Evolutionary conservation across 139 green algal species (phyloP), one percentile per base, ranked within the genome.

Genomic region (Asterochloris sp.): DNA sequence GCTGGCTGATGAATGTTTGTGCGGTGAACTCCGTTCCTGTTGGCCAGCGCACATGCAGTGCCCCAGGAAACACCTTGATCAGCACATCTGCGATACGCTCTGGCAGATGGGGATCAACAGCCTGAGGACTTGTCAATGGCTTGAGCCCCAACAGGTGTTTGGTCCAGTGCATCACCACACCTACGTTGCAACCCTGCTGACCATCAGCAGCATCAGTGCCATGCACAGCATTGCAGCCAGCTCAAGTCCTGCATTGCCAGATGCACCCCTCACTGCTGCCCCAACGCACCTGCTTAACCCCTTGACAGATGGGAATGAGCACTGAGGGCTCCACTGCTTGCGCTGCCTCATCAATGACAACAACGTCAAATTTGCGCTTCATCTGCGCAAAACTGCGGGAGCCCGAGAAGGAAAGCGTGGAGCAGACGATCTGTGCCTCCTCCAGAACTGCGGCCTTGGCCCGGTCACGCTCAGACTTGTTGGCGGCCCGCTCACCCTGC

Each of bases 381-480:
- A 93, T 87, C 73, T 83, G 83, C 26, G 60, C 66, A 61, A 91
- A 91, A 47, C 88, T 47, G 75, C 62, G 74, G 10, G 75, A 77
- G 79, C 92, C 93, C 12, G 89, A 87, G 84, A 97, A 96, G 54
- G 88, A 92, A 12, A 97, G 92, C 12, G 94, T 97, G 85, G 82
- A 90, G 89, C 87, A 94, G 69, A 97, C 93, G 62, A 97, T 92
- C 87, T 89, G 85, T 47, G 93, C 91, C 78, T 97, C 93, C 67
- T 95, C 89, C 68, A 97, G 85, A 28, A 97, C 89, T 38, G 84
- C 79, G 73, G 92, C 79, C 38, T 89, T 87, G 79, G 91, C 83
- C 19, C 86, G 84, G 73, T 92, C 89, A 62, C 82, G 78, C 88
- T 92, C 87, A 78, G 29, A 81, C 63, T 66, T 29, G 62, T 78